Evolutionary conservation across 257 asterid genomes (phyloP).

Genomic region (Solanum lycopersicoides): DNA sequence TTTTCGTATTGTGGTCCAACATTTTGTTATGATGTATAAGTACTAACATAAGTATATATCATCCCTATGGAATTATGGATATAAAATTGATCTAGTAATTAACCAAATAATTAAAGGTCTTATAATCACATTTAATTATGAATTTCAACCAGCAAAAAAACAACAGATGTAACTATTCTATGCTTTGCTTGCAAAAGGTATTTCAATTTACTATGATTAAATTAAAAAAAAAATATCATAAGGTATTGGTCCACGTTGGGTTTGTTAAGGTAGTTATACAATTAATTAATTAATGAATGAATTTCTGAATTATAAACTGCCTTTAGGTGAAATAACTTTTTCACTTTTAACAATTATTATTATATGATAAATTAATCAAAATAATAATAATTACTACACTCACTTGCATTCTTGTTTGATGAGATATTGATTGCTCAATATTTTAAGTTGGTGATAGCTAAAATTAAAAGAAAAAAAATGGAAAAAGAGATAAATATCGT

Average conservation of each 20-base stretch:
- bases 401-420: background rate
- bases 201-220: background rate
- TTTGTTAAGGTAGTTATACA: background rate
- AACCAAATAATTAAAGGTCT: background rate
- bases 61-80: background rate
- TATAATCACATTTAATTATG: background rate
- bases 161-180: background rate
- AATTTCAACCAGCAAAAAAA: background rate
- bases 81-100: background rate
- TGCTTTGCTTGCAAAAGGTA: background rate
- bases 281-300: background rate
- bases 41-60: background rate
- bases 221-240: background rate
- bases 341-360: background rate
- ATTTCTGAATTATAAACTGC: too few species aligned
- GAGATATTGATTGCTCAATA: too few species aligned
- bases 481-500: too few species aligned
- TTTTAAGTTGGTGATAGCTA: background rate
- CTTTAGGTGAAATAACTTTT: too few species aligned
- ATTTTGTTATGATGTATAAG: background rate
- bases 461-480: too few species aligned
- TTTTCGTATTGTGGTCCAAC: too few species aligned
- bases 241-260: background rate
- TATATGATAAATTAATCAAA: too few species aligned
- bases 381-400: background rate